Conservation (phyloP, 371 early-diverging fungal species). For the Actinomucor elegans region DNA sequence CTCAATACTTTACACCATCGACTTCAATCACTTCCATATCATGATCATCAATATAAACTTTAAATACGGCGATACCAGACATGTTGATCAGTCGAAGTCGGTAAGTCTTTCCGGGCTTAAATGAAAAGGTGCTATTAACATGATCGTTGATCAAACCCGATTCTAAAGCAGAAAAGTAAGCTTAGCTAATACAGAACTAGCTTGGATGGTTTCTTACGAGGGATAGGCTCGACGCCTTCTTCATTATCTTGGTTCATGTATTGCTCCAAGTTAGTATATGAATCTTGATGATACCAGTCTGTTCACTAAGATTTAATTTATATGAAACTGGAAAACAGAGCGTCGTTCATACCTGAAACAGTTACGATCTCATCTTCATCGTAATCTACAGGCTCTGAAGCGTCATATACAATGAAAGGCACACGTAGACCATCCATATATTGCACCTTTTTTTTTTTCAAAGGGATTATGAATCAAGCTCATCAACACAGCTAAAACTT, state of each 20-base stretch:
- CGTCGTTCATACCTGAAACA: conserved; percentile 33
- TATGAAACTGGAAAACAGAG: background rate
- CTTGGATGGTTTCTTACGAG: conserved; percentile 26
- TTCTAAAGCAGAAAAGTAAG: conserved; percentile 12
- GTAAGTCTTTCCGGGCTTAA: conserved; percentile 31
- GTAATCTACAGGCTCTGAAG: conserved; percentile 57
- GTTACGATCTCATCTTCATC: conserved; percentile 66
- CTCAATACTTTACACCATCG: conserved; percentile 72
- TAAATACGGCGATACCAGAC: conserved; percentile 65
- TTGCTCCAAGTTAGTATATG: conserved; percentile 29
- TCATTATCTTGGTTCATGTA: conserved; percentile 56
- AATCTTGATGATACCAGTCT: conserved; percentile 66
- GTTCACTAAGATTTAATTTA: background rate
- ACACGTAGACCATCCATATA: conserved; percentile 81
- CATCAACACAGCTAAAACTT: background rate
- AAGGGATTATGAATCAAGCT: no score
- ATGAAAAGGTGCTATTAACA: conserved; percentile 15
- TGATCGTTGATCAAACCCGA: conserved; percentile 54
- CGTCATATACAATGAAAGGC: conserved; percentile 66
- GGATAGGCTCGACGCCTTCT: conserved; percentile 60
- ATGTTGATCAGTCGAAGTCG: conserved; percentile 59
- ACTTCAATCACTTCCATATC: conserved; percentile 75
- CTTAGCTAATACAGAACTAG: background rate
- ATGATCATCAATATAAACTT: conserved; percentile 72
- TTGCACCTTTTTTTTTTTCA: conserved; percentile 49